Conservation (phyloP, 805 yeast genomes). For the Kazachstania kunashirensis region DNA sequence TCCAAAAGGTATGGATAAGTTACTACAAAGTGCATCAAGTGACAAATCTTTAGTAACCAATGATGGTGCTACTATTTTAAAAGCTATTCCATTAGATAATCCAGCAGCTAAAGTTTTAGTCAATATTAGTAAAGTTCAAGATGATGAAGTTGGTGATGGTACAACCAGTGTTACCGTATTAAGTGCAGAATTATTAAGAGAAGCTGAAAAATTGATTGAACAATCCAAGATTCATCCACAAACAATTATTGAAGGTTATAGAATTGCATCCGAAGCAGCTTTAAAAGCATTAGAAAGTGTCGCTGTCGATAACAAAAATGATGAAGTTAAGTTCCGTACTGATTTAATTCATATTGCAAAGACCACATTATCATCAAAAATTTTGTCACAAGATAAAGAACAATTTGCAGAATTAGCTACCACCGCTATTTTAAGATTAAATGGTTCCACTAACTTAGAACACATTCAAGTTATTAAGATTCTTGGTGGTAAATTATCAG, state of each 20-base stretch:
- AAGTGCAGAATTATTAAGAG: conserved; percentile 83
- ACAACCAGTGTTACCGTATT: conserved; percentile 92
- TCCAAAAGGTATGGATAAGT: conserved; percentile 98
- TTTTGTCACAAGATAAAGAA: conserved; percentile 88
- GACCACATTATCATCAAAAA: conserved; percentile 89
- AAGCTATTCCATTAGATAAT: conserved; percentile 88
- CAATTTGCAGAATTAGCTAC: conserved; percentile 85
- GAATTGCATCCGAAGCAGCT: conserved; percentile 84
- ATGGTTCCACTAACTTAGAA: conserved; percentile 79
- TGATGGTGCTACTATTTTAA: conserved; percentile 96
- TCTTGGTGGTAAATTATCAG: conserved; percentile 84
- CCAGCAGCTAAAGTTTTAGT: conserved; percentile 96
- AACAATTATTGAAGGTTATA: conserved; percentile 90
- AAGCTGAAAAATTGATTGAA: conserved; percentile 87
- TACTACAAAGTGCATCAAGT: conserved; percentile 77
- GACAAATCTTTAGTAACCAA: conserved; percentile 78
- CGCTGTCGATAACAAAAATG: conserved; percentile 63
- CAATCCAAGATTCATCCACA: conserved; percentile 88
- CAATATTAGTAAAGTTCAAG: conserved; percentile 91
- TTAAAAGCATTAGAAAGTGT: conserved; percentile 62
- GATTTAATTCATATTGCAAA: conserved; percentile 83
- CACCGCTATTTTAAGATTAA: conserved; percentile 81
- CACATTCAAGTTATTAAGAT: conserved; percentile 90
- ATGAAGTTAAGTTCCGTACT: conserved; percentile 51
- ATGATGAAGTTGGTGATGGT: conserved; percentile 98